A percentile compares a stretch with the other conserved stretches of the same genome.
Evolutionary conservation across 257 asterid genomes (phyloP).

Genomic region (Coffea canephora): DNA sequence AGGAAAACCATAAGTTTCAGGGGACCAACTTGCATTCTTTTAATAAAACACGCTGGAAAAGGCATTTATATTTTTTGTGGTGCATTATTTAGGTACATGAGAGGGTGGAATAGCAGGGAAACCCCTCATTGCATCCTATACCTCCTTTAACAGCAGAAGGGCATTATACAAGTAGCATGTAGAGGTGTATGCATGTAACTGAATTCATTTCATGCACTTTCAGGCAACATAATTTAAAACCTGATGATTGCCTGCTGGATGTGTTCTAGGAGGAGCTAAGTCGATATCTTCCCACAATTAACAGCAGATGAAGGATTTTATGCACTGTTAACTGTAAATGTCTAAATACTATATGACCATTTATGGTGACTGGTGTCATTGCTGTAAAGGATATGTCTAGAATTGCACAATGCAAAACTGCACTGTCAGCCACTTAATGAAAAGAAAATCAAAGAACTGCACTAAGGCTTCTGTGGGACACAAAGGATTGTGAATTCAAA

Average conservation of each 20-base stretch:
- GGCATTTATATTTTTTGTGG: neutral
- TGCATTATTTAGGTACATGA: neutral
- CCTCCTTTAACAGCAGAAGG: neutral
- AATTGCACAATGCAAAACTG: neutral
- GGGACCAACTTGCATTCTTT: neutral
- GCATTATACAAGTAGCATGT: neutral
- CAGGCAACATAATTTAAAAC: neutral
- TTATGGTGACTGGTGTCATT: neutral
- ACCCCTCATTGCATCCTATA: neutral
- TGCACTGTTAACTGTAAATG: neutral
- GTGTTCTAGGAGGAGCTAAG: neutral
- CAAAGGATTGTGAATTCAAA: neutral
- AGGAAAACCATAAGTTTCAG: neutral
- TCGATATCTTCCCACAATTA: neutral
- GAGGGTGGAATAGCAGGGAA: neutral
- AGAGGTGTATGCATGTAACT: neutral
- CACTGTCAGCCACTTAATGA: neutral
- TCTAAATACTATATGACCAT: neutral
- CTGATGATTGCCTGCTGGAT: neutral
- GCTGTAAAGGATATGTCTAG: neutral
- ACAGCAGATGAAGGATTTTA: neutral
- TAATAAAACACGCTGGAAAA: neutral
- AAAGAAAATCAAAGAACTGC: neutral
- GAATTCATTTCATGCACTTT: neutral
- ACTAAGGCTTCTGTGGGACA: neutral